These are phyloP conservation scores for Kodamaea kakaduensis DNA, from an alignment of 805 yeast genomes.

Conservation along the genomic window DNA sequence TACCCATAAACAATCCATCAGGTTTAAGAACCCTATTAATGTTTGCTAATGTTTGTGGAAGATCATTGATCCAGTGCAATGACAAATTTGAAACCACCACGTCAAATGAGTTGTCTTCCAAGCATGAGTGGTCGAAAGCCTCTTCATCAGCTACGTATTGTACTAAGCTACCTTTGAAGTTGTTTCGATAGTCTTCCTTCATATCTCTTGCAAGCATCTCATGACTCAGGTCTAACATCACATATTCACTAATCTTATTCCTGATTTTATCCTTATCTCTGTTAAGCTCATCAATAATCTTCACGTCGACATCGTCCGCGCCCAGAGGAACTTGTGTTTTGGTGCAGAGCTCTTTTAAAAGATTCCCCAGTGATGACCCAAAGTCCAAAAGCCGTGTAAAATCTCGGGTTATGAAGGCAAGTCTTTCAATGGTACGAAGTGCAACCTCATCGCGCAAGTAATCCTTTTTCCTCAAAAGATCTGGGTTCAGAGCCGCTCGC, in stretches of 20 bases:
- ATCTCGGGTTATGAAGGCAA: conserved; percentile 66
- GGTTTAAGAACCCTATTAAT: conserved; percentile 62
- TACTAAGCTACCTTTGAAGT: conserved; percentile 41
- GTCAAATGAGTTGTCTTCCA: conserved; percentile 48
- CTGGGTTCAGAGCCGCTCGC: conserved; percentile 43
- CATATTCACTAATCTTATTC: conserved; percentile 48
- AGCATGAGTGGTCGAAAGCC: conserved; percentile 39
- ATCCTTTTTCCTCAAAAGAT: conserved; percentile 53
- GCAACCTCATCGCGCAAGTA: conserved; percentile 76
- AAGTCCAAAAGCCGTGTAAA: conserved; percentile 62
- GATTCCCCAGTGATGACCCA: conserved; percentile 70
- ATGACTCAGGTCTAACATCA: conserved; percentile 64
- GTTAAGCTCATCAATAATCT: conserved; percentile 39
- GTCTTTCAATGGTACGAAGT: conserved; percentile 63
- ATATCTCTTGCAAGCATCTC: conserved; percentile 52
- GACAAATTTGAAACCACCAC: conserved; percentile 71
- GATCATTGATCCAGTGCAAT: conserved; percentile 82
- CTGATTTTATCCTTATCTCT: conserved; percentile 53
- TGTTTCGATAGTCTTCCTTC: conserved; percentile 34
- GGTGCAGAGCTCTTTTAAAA: conserved; percentile 40
- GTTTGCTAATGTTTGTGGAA: conserved; percentile 59
- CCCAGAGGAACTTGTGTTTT: conserved; percentile 20
- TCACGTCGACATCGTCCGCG: conserved; percentile 32
- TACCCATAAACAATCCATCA: conserved; percentile 78
- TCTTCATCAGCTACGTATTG: conserved; percentile 70